phyloP scores from a whole-genome alignment of 139 green algal species.

The Haematococcus lacustris region DNA sequence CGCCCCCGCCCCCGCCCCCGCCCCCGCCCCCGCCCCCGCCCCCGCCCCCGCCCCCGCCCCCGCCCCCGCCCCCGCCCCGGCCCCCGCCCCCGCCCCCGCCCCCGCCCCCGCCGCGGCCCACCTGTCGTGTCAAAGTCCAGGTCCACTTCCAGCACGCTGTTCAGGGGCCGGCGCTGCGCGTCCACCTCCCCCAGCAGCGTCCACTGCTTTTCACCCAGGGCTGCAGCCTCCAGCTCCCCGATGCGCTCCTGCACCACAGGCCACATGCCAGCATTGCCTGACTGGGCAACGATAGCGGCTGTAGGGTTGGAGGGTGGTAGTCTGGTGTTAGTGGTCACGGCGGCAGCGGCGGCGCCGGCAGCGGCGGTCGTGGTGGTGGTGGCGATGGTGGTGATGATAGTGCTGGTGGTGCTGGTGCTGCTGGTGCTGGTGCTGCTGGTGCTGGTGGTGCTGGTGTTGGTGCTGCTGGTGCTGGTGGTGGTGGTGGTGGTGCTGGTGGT shows the following conservation, averaged over 20 bases:
- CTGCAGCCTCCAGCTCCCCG: conserved; percentile 57
- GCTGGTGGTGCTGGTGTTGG: too few species aligned
- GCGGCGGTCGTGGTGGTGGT: too few species aligned
- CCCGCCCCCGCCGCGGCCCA: conserved; percentile 15
- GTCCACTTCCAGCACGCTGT: conserved; percentile 88
- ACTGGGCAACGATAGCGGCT: background rate
- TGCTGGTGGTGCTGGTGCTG: background rate
- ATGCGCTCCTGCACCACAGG: conserved; percentile 44
- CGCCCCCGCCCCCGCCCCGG: too few species aligned
- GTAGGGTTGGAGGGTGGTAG: background rate
- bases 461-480: background rate
- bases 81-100: too few species aligned
- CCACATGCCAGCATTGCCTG: background rate
- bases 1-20: too few species aligned
- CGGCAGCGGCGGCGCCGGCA: too few species aligned
- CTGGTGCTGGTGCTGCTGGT: background rate
- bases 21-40: too few species aligned
- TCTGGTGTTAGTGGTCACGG: background rate
- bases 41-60: too few species aligned
- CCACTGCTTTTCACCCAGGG: conserved; percentile 74
- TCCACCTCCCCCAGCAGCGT: conserved; percentile 72
- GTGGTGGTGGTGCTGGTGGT: background rate
- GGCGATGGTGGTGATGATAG: background rate
- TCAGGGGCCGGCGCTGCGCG: conserved; percentile 64
- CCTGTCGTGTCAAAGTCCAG: conserved; percentile 89